phyloP scores from a whole-genome alignment of 148 eudicot genomes.

The Cornus kousa region DNA sequence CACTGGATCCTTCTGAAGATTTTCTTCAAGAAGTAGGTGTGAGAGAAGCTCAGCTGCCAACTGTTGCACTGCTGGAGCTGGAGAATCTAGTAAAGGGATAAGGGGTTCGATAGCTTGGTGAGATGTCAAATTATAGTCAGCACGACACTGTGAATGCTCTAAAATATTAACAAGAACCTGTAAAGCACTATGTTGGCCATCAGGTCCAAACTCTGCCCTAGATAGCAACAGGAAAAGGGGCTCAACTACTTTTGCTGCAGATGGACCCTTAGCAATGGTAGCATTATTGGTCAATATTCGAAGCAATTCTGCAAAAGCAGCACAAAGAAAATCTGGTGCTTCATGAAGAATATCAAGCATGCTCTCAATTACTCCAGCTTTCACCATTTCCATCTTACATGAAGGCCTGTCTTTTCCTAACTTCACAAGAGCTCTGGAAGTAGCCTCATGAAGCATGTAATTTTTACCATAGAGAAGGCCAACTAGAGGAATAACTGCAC shows the following conservation, averaged over 20 bases:
- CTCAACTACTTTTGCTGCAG: constrained; percentile 90
- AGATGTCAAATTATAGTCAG: constrained; percentile 62
- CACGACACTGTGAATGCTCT: constrained; percentile 88
- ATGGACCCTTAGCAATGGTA: constrained; percentile 84
- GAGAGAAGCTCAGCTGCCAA: constrained; percentile 93
- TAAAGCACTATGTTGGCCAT: constrained; percentile 91
- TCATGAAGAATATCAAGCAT: constrained; percentile 84
- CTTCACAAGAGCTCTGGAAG: constrained; percentile 93
- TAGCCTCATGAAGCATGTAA: constrained; percentile 86
- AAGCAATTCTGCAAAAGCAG: constrained; percentile 88
- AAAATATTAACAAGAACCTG: constrained; percentile 94
- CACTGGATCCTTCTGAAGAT: constrained; percentile 77
- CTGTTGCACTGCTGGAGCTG: constrained; percentile 81
- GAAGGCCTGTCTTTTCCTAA: constrained; percentile 96
- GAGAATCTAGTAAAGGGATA: constrained; percentile 79
- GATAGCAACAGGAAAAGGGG: constrained; percentile 78
- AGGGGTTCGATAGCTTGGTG: constrained; percentile 91
- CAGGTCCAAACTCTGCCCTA: constrained; percentile 80
- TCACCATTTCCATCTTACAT: constrained; percentile 97
- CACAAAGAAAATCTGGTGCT: constrained; percentile 91
- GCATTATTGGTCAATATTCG: constrained; percentile 91
- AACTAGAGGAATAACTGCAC: constrained; percentile 93
- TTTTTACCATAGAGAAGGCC: constrained; percentile 76
- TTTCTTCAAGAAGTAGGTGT: constrained; percentile 73
- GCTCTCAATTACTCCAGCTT: constrained; percentile 86